Evolutionary conservation across 176 grass and related monocot species (phyloP), one percentile per base, ranked within the genome.

Genomic region (Tillandsia leiboldiana): DNA sequence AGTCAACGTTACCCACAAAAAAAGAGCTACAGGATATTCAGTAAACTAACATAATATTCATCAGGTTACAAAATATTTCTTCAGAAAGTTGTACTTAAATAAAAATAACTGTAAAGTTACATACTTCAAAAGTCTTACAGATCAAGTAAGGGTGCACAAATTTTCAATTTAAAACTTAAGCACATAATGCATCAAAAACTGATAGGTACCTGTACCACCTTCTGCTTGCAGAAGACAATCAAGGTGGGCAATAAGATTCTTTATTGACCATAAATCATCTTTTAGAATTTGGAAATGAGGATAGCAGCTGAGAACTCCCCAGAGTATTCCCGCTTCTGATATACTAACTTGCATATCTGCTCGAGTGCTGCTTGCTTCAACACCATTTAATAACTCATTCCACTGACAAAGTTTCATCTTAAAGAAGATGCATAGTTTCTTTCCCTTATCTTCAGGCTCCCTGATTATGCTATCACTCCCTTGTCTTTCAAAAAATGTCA

Each of bases 241-340:
- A 2, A 90, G 33, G 49, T 51, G 80, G 71, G 68, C 54, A 71
- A 96, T 90, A 66, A 96, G 81, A 76, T 92, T 86, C 70, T 82
- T 96, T 59, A 90, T 12, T 64, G 72, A 48, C 61, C 64, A 67
- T 48, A 87, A 68, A 68, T 67, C 70, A 50, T 85, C 83, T 73
- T 77, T 69, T 48, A 73, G 69, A 81, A 74, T 29, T 76, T 68
- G 79, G 65, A 87, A 68, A 70, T 78, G 78, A 54, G 88, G 80
- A 67, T 81, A 96, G 70, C 86, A 96, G 57, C 59, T 78, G 79
- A 96, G 63, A 65, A 81, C 85, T 53, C 76, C 93, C 93, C 86
- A 96, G 48, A 96, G 63, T 73, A 92, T 73, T 74, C 86, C 88
- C 56, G 79, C 79, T 72, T 92, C 83, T 48, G 73, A 79, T 81